Evolutionary conservation across 169 alveolate species (phyloP).

Genomic region (Plasmodium ovale): DNA sequence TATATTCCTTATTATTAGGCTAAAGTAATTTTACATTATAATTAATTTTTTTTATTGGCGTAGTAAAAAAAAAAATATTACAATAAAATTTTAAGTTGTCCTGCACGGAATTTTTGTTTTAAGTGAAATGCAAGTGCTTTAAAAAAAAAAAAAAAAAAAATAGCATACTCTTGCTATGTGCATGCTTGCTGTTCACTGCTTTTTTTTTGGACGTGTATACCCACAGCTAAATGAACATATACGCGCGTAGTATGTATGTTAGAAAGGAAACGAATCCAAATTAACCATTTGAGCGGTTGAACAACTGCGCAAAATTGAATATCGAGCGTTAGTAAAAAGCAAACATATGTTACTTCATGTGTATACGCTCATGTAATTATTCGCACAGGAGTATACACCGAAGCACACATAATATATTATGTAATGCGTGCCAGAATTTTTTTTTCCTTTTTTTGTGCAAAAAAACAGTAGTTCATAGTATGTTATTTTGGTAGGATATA

Average conservation of each 20-base stretch:
- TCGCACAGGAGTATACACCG: background rate
- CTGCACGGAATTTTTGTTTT: slow-evolving; percentile 20
- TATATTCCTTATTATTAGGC: background rate
- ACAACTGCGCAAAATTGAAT: background rate
- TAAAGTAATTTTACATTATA: background rate
- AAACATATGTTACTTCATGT: background rate
- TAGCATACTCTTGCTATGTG: too few species aligned
- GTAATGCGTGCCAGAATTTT: background rate
- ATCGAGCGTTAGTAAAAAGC: background rate
- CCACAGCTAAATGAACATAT: background rate
- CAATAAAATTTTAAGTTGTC: slow-evolving; percentile 5
- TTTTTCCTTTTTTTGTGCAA: background rate
- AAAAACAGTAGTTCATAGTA: background rate
- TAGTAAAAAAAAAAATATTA: background rate
- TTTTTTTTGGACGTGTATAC: too few species aligned
- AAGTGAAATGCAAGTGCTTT: too few species aligned
- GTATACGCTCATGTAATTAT: background rate
- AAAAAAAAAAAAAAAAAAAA: background rate
- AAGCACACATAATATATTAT: background rate
- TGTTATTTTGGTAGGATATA: background rate
- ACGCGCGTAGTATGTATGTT: background rate
- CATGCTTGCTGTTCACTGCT: too few species aligned
- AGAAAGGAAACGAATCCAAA: background rate
- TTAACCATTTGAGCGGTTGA: background rate
- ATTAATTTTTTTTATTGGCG: background rate